phyloP scores from a whole-genome alignment of 805 yeast genomes.

The Candida endomychidarum region DNA sequence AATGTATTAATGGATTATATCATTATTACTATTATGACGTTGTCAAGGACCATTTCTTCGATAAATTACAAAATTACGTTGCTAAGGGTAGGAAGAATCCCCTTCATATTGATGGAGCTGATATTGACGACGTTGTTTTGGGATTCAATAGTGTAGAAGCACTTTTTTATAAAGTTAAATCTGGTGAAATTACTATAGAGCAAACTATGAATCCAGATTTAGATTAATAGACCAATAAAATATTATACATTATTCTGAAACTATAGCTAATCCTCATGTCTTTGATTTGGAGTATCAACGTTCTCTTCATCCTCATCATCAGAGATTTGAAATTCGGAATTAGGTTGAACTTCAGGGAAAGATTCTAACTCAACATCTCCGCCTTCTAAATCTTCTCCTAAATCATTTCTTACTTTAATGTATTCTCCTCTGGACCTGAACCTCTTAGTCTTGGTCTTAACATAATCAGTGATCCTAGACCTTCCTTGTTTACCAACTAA shows the following conservation, averaged over 20 bases:
- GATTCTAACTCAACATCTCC: constrained; percentile 13
- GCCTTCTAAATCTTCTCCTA: constrained; percentile 11
- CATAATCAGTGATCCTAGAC: constrained; percentile 10
- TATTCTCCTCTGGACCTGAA: background rate
- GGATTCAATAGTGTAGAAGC: constrained; percentile 21
- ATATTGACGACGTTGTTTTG: constrained; percentile 23
- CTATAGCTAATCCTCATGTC: too few relatives aligned
- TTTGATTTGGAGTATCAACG: too few relatives aligned
- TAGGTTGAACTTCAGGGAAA: background rate
- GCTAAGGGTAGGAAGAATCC: constrained; percentile 34
- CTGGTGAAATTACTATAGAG: constrained; percentile 18
- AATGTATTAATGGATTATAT: constrained; percentile 25
- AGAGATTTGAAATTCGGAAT: background rate
- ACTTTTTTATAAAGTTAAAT: constrained; percentile 25
- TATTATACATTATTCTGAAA: too few relatives aligned
- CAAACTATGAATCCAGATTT: constrained; percentile 17
- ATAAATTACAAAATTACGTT: constrained; percentile 23
- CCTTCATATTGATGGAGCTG: constrained; percentile 22
- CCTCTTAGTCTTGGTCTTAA: constrained; percentile 10
- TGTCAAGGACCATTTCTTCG: constrained; percentile 27
- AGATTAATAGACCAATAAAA: background rate
- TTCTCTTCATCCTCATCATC: constrained; percentile 5
- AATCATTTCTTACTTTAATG: constrained; percentile 7
- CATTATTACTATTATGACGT: constrained; percentile 33
- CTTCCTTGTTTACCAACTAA: constrained; percentile 33